Evolutionary conservation across 2,329 filamentous ascomycete species (phyloP).

Genomic region (Paecilomyces fulvus): DNA sequence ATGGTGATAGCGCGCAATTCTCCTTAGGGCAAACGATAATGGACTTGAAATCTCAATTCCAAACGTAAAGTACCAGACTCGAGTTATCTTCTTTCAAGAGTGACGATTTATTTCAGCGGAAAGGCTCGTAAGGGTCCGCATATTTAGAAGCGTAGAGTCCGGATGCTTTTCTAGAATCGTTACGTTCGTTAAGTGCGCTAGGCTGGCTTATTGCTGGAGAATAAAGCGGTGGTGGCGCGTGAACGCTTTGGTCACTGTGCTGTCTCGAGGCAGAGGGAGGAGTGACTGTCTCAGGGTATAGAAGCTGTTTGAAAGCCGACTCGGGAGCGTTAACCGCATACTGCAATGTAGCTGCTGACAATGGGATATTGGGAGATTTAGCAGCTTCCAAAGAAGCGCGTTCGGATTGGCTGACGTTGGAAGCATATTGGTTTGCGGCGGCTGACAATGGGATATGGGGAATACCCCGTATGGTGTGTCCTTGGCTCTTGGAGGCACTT

Average conservation of each 20-base stretch:
- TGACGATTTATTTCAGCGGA: background rate
- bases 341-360: conserved; percentile 9
- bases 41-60: background rate
- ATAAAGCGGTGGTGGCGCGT: background rate
- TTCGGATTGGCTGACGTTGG: background rate
- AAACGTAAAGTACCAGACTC: background rate
- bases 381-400: background rate
- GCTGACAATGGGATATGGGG: conserved; percentile 3
- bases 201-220: background rate
- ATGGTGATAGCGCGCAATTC: background rate
- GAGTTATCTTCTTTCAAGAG: background rate
- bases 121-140: background rate
- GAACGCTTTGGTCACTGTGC: background rate
- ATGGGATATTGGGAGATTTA: conserved; percentile 4
- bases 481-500: background rate
- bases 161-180: background rate
- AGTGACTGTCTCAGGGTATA: background rate
- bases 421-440: background rate
- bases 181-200: background rate
- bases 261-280: background rate
- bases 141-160: background rate
- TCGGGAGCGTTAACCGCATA: conserved; percentile 4
- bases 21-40: background rate
- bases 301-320: background rate
- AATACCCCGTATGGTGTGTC: background rate